Conservation (phyloP, 2,329 filamentous ascomycete species). For the Colletotrichum euphorbiae region DNA sequence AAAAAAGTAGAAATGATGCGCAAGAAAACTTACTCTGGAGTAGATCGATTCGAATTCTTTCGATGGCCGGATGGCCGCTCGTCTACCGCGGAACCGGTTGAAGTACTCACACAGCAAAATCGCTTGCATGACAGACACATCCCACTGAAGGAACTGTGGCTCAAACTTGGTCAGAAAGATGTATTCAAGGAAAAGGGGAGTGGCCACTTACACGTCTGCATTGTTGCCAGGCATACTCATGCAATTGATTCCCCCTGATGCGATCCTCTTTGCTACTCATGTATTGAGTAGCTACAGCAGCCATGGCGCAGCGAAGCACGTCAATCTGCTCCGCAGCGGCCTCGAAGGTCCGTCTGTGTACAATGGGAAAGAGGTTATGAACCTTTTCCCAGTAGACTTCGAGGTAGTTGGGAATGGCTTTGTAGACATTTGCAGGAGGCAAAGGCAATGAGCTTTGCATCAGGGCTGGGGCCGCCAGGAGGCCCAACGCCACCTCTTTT, state of each 20-base stretch:
- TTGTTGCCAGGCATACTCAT: conserved; percentile 63
- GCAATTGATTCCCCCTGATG: conserved; percentile 61
- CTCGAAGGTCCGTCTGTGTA: conserved; percentile 61
- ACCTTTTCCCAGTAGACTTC: conserved; percentile 66
- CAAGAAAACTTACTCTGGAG: conserved; percentile 60
- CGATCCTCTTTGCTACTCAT: conserved; percentile 62
- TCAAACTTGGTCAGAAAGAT: not conserved
- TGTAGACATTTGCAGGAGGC: conserved; percentile 48
- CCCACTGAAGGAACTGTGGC: conserved; percentile 60
- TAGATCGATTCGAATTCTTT: conserved; percentile 62
- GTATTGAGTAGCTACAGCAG: conserved; percentile 66
- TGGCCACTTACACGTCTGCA: conserved; percentile 59
- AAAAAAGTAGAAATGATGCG: conserved; percentile 41
- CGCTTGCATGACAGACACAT: conserved; percentile 63
- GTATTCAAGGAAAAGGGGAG: not conserved
- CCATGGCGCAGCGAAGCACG: conserved; percentile 65
- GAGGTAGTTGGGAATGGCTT: conserved; percentile 62
- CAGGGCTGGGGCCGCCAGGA: conserved; percentile 52
- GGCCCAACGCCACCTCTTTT: conserved; percentile 54
- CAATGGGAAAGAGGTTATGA: conserved; percentile 60
- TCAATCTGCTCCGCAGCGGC: conserved; percentile 53
- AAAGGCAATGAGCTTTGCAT: conserved; percentile 51
- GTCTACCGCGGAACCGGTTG: conserved; percentile 65
- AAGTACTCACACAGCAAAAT: conserved; percentile 68
- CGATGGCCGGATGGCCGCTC: conserved; percentile 60